These are phyloP conservation scores for Marasmius oreades DNA, from an alignment of 1,284 basidiomycete species.

Conservation along the genomic window DNA sequence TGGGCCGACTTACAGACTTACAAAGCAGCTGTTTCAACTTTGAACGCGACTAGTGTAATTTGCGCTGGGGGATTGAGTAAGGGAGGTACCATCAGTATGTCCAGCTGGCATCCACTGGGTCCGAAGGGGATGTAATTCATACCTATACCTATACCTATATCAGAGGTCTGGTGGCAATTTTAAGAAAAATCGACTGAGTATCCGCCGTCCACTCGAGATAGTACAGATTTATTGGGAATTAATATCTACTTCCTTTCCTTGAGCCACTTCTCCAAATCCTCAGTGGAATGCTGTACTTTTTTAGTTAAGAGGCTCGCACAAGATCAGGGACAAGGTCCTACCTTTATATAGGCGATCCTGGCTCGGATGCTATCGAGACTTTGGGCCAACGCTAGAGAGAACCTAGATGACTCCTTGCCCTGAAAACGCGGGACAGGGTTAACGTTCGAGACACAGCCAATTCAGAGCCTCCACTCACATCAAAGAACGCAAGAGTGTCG, in stretches of 20 bases:
- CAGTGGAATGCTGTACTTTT: neutral
- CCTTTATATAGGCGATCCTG: constrained; percentile 13
- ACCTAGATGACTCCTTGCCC: constrained; percentile 14
- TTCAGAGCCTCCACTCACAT: constrained; percentile 3
- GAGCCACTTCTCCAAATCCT: neutral
- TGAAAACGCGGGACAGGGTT: neutral
- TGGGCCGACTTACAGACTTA: too few species aligned
- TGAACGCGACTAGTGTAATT: neutral
- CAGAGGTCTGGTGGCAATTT: neutral
- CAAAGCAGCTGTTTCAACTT: too few species aligned
- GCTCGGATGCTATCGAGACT: constrained; percentile 13
- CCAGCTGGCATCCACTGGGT: too few species aligned
- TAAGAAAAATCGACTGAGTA: neutral
- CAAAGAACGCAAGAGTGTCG: constrained; percentile 11
- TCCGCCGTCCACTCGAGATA: too few species aligned
- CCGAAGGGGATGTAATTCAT: too few species aligned
- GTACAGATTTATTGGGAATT: too few species aligned
- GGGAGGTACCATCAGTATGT: too few species aligned
- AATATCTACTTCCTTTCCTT: constrained; percentile 4
- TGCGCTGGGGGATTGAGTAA: neutral
- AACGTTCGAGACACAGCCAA: neutral
- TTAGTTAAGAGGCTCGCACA: neutral
- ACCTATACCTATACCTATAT: too few species aligned
- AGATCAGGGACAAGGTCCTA: neutral
- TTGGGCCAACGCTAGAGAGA: constrained; percentile 11